These are phyloP conservation scores for Colletotrichum kahawae DNA, from an alignment of 2,329 filamentous ascomycete species.

Conservation along the genomic window DNA sequence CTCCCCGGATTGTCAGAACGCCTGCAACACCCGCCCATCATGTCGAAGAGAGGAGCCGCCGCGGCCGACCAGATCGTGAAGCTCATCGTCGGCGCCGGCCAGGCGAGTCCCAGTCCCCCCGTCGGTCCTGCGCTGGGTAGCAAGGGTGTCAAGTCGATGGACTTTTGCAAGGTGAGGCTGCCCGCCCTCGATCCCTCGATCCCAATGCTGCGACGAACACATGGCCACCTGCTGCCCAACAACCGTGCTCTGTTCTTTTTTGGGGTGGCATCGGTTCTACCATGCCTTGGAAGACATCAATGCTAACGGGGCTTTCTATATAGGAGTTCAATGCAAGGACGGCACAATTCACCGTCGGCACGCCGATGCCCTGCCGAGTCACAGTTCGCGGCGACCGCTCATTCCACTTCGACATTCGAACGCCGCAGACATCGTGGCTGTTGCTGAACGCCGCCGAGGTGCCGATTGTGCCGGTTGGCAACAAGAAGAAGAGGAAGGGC, in stretches of 20 bases:
- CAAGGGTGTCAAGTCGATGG: slow-evolving; percentile 99
- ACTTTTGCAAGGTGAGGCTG: slow-evolving; percentile 89
- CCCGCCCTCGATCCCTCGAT: neutral
- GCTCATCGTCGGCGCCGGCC: slow-evolving; percentile 94
- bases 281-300: slow-evolving; percentile 15
- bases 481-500: slow-evolving; percentile 80
- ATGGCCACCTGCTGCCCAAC: slow-evolving; percentile 18
- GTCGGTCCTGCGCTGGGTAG: slow-evolving; percentile 95
- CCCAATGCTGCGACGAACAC: neutral
- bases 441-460: slow-evolving; percentile 84
- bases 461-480: slow-evolving; percentile 67
- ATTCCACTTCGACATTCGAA: slow-evolving; percentile 92
- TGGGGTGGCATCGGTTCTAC: neutral
- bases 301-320: slow-evolving; percentile 15
- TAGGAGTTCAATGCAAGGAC: slow-evolving; percentile 98
- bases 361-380: slow-evolving; percentile 88
- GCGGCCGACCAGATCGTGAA: slow-evolving; percentile 82
- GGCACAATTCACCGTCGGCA: slow-evolving; percentile 79
- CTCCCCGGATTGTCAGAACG: slow-evolving; percentile 2
- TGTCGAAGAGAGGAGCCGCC: slow-evolving; percentile 56
- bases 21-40: slow-evolving; percentile 32
- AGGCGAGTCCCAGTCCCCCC: slow-evolving; percentile 92
- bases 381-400: slow-evolving; percentile 91
- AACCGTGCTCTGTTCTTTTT: neutral
- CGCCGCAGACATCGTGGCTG: slow-evolving; percentile 91